Evolutionary conservation across 331 rosid species (phyloP), one percentile per base, ranked within the genome.

Genomic region (Saraca asoca): DNA sequence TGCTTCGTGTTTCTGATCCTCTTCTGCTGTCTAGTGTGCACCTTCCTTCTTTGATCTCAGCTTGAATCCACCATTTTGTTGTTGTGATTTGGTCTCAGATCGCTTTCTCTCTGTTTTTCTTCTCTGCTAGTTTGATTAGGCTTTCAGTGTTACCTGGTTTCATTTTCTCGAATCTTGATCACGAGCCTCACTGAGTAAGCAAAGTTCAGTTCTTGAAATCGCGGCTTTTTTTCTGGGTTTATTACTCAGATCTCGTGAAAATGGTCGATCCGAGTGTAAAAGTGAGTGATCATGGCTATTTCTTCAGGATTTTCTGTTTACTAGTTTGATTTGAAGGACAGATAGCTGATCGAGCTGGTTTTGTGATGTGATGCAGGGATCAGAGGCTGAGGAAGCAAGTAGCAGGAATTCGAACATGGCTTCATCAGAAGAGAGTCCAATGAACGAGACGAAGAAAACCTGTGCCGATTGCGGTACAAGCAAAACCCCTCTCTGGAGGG

Each of bases 391-490:
- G 16, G 87, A 76, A 24, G 24, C 80, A 45, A 85, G 17, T 35
- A 49, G 10, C 46, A 71, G 79, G 19, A 77, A 69, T 80, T 79
- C 84, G 43, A 82, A 54, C 64, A 80, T 64, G 16, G 69, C 46
- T 52, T 71, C 87, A 1, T 72, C 85, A 0, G 88, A 75, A 1
- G 91, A 80, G 51, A 58, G 74, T 69, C 82, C 71, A 39, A 59
- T 41, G 71, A 71, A 53, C 41, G 83, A 81, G 63, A 80, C 57
- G 44, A 88, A 85, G 85, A 91, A 88, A 39, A 91, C 88, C 2
- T 91, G 97, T 24, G 92, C 88, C 41, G 95, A 91, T 73, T 91
- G 97, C 41, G 97, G 95, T 1, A 91, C 97, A 9, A 69, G 89
- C 39, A 88, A 91, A 52, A 91, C 93, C 18, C 97, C 97, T 73